A percentile compares a stretch with the other conserved stretches of the same genome.
These are phyloP conservation scores for Alternaria sp. DNA, from an alignment of 2,329 filamentous ascomycete genomes.

Conservation along the genomic window DNA sequence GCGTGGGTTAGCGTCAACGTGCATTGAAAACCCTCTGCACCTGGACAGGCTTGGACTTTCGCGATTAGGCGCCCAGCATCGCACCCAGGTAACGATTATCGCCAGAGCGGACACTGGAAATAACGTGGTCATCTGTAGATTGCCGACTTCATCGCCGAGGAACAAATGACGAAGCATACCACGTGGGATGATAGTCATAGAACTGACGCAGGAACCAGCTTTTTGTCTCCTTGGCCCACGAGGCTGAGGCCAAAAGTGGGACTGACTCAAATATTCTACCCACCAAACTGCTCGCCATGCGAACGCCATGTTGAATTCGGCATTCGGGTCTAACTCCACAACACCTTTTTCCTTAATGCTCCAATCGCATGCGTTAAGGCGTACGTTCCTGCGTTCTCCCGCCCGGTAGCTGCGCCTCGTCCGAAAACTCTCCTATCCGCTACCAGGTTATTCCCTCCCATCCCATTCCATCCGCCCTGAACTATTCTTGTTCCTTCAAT, in stretches of 20 bases:
- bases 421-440: conserved; percentile 1
- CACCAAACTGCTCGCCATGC: conserved; percentile 9
- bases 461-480: too few species aligned
- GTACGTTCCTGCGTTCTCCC: neutral
- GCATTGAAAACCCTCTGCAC: conserved; percentile 10
- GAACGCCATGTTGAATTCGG: conserved; percentile 41
- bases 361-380: conserved; percentile 1
- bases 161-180: neutral
- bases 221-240: neutral
- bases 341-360: conserved; percentile 9
- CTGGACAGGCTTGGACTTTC: neutral
- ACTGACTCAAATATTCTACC: conserved; percentile 11
- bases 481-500: neutral
- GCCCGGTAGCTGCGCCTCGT: neutral
- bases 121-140: conserved; percentile 11
- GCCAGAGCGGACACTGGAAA: neutral
- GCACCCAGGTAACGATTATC: neutral
- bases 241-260: neutral
- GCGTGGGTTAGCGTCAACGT: conserved; percentile 5
- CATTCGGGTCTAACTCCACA: conserved; percentile 20
- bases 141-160: conserved; percentile 8
- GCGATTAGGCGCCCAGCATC: neutral
- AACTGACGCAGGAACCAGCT: neutral
- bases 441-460: neutral
- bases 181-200: neutral